Evolutionary conservation across 352 stramenopile species (phyloP).

Genomic region (Phytopythium ostracodes): DNA sequence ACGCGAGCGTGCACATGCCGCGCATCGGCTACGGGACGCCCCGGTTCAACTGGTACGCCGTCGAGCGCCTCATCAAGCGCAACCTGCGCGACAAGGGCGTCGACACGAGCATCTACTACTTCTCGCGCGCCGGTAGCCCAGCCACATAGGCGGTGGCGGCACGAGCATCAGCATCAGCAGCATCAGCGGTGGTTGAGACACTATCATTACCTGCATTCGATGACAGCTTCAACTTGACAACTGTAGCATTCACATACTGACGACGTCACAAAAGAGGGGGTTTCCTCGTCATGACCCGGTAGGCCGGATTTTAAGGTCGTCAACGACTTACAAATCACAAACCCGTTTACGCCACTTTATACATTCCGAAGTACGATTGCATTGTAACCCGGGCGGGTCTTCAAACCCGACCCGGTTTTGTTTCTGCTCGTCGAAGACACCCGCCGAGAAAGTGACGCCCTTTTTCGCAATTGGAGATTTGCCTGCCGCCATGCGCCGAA

Average conservation of each 20-base stretch:
- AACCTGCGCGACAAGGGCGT: constrained; percentile 52
- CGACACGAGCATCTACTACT: constrained; percentile 72
- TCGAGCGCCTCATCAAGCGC: constrained; percentile 67
- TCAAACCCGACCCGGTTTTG: neutral
- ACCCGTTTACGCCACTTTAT: neutral
- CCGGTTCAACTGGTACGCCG: constrained; percentile 80
- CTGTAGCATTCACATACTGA: neutral
- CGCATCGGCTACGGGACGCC: constrained; percentile 75
- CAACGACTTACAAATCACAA: neutral
- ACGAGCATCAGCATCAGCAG: neutral
- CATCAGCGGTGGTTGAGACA: too few species aligned
- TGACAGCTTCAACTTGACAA: neutral
- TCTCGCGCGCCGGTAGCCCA: constrained; percentile 12
- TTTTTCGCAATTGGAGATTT: neutral
- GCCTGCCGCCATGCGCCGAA: constrained; percentile 1
- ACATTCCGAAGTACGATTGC: neutral
- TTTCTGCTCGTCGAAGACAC: too few species aligned
- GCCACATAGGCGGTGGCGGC: neutral
- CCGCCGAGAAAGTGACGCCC: neutral
- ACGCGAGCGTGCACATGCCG: constrained; percentile 67
- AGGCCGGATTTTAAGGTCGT: neutral
- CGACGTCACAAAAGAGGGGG: neutral
- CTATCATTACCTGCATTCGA: too few species aligned
- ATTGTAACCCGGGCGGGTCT: neutral
- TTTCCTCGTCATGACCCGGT: too few species aligned